A percentile compares a stretch with the other conserved stretches of the same genome.
Conservation (phyloP, 2,329 filamentous ascomycete species). For the Boeremia lycopersici region DNA sequence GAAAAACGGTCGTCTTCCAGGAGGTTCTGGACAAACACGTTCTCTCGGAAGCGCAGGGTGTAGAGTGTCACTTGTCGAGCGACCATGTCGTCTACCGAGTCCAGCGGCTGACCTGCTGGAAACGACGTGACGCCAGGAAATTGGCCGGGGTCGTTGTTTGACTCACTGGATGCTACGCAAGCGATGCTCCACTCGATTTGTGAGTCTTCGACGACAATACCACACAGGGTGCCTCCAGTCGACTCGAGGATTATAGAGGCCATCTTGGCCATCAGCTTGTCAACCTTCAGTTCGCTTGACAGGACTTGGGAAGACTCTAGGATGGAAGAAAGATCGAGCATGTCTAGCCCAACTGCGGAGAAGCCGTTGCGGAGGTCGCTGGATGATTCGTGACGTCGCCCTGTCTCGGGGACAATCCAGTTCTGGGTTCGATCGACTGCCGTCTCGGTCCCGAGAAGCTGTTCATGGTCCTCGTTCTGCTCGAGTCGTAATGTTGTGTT, state of each 20-base stretch:
- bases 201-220: constrained; percentile 75
- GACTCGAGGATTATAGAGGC: constrained; percentile 81
- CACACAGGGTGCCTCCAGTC: constrained; percentile 74
- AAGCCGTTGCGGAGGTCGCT: constrained; percentile 66
- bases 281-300: constrained; percentile 76
- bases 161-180: constrained; percentile 73
- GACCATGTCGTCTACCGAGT: constrained; percentile 68
- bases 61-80: constrained; percentile 79
- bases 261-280: constrained; percentile 78
- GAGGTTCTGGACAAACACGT: constrained; percentile 75
- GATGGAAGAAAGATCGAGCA: constrained; percentile 81
- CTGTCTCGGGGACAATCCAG: constrained; percentile 55
- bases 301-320: constrained; percentile 79
- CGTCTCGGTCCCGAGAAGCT: constrained; percentile 45
- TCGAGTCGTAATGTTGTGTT: constrained; percentile 52
- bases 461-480: constrained; percentile 51
- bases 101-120: constrained; percentile 67
- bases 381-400: constrained; percentile 49
- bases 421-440: constrained; percentile 56
- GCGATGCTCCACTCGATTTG: constrained; percentile 72
- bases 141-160: constrained; percentile 27
- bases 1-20: constrained; percentile 78
- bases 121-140: constrained; percentile 66
- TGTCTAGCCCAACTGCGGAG: constrained; percentile 71
- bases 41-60: constrained; percentile 76